Percentiles rank a stretch among this genome's conserved stretches.
phyloP scores from a whole-genome alignment of 345 rosid species.

The Noccaea bulbosa region DNA sequence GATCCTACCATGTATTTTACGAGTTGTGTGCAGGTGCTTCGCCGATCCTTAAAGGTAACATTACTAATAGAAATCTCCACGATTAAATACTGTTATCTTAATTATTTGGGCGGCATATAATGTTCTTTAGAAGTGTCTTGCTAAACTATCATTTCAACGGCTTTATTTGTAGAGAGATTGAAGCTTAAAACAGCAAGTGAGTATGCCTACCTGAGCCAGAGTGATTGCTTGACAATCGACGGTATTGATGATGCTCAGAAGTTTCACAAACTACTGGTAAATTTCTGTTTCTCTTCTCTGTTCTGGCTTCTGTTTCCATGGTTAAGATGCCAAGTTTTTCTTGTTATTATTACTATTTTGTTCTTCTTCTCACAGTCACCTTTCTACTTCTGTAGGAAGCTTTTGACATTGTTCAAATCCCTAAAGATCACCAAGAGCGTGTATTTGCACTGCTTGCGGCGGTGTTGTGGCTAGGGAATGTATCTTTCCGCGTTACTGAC shows the following conservation, averaged over 20 bases:
- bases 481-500: conserved; percentile 73
- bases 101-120: conserved; percentile 3
- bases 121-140: not conserved
- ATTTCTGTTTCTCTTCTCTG: not conserved
- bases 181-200: conserved; percentile 77
- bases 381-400: conserved; percentile 62
- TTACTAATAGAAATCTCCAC: conserved; percentile 20
- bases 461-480: conserved; percentile 88
- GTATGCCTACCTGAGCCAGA: conserved; percentile 86
- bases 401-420: conserved; percentile 67
- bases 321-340: not conserved
- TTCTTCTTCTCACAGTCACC: not conserved
- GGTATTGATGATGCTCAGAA: conserved; percentile 77
- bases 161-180: conserved; percentile 64
- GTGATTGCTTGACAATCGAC: conserved; percentile 73
- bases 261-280: conserved; percentile 77
- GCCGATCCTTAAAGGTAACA: conserved; percentile 73
- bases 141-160: conserved; percentile 5
- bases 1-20: conserved; percentile 91
- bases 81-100: not conserved
- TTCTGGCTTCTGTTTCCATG: conserved; percentile 16
- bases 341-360: conserved; percentile 8
- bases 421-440: conserved; percentile 75
- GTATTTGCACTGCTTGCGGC: conserved; percentile 85
- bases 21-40: conserved; percentile 97